A percentile compares a stretch with the other conserved stretches of the same genome.
These are phyloP conservation scores for Nepenthes gracilis DNA, from an alignment of 148 eudicot species.

Conservation along the genomic window DNA sequence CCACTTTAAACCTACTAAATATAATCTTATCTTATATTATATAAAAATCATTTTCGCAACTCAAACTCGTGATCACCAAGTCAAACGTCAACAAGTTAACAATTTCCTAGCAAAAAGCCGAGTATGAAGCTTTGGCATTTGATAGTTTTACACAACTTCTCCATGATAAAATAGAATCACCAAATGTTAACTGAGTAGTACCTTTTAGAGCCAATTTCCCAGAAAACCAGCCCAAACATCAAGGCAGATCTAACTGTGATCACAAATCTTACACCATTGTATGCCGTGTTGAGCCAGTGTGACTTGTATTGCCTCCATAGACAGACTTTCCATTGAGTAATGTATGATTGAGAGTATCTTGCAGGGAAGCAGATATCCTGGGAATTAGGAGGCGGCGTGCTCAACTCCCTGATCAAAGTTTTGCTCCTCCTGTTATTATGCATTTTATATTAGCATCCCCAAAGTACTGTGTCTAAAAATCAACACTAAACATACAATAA, in stretches of 20 bases:
- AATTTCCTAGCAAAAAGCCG: no score
- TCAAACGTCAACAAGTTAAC: no score
- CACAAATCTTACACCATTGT: constrained; percentile 15
- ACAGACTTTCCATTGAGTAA: constrained; percentile 17
- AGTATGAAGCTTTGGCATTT: no score
- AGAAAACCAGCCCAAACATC: constrained; percentile 18
- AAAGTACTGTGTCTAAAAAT: neutral
- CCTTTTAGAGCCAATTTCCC: constrained; percentile 17
- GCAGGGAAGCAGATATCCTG: constrained; percentile 15
- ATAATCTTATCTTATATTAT: no score
- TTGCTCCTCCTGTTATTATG: constrained; percentile 10
- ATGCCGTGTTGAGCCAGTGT: constrained; percentile 13
- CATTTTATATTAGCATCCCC: neutral
- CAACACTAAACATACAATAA: neutral
- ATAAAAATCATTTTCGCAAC: no score
- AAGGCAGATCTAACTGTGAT: constrained; percentile 12
- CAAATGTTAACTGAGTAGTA: neutral
- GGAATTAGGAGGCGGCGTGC: constrained; percentile 6
- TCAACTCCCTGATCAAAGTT: constrained; percentile 9
- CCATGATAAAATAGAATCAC: no score
- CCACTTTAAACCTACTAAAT: no score
- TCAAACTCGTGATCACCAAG: no score
- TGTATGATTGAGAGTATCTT: constrained; percentile 12
- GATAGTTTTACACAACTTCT: no score
- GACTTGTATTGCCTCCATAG: constrained; percentile 21